These are phyloP conservation scores for Taphrina confusa DNA, from an alignment of 1,139 yeast genomes.

Conservation along the genomic window DNA sequence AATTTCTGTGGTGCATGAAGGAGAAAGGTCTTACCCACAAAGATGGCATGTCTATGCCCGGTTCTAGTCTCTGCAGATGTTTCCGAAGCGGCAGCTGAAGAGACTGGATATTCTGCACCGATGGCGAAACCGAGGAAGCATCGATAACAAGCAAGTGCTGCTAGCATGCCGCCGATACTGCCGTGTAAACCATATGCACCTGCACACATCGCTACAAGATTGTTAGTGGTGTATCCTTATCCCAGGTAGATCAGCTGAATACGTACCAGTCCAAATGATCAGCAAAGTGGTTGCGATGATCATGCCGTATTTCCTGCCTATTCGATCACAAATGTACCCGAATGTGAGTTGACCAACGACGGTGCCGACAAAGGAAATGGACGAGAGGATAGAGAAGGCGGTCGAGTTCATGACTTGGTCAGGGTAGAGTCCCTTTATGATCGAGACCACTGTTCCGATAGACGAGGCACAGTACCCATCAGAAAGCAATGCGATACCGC, in stretches of 20 bases:
- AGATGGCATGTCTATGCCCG: conserved; percentile 72
- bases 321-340: conserved; percentile 76
- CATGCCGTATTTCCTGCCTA: conserved; percentile 81
- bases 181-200: conserved; percentile 84
- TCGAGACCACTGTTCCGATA: conserved; percentile 71
- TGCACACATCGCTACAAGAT: conserved; percentile 68
- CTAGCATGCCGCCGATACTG: conserved; percentile 67
- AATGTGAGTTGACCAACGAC: conserved; percentile 81
- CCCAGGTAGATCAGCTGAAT: too few relatives aligned
- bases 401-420: conserved; percentile 59
- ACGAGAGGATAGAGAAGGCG: conserved; percentile 75
- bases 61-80: conserved; percentile 76
- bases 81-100: conserved; percentile 92
- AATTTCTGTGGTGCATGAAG: too few relatives aligned
- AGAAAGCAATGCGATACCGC: conserved; percentile 89
- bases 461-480: conserved; percentile 46
- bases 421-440: conserved; percentile 67
- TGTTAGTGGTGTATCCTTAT: too few relatives aligned
- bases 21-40: conserved; percentile 15
- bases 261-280: conserved; percentile 51
- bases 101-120: conserved; percentile 81
- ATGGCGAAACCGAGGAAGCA: conserved; percentile 81
- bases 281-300: conserved; percentile 68
- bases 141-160: conserved; percentile 80
- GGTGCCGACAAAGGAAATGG: conserved; percentile 90